Conservation (phyloP, 345 rosid genomes). For the Lepidium africanum region DNA sequence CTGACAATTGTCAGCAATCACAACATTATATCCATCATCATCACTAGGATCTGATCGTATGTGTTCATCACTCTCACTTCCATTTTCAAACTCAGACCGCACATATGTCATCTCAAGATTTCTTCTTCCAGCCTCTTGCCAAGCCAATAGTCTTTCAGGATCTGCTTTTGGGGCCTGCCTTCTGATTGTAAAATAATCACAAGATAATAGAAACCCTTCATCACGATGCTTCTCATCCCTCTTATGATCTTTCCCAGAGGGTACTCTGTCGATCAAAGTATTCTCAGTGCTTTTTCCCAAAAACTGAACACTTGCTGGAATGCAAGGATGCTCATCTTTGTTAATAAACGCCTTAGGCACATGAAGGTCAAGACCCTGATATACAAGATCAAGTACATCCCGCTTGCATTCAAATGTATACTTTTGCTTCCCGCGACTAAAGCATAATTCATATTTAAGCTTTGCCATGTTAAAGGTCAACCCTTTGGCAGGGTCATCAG, state of each 20-base stretch:
- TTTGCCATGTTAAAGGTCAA: slow-evolving; percentile 72
- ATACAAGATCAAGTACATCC: slow-evolving; percentile 92
- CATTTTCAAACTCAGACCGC: slow-evolving; percentile 93
- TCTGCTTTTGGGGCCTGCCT: slow-evolving; percentile 95
- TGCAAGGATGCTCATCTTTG: slow-evolving; percentile 47
- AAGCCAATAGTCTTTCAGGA: slow-evolving; percentile 76
- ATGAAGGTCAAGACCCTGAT: slow-evolving; percentile 90
- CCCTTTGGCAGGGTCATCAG: slow-evolving; percentile 94
- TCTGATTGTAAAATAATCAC: slow-evolving; percentile 92
- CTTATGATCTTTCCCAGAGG: slow-evolving; percentile 46
- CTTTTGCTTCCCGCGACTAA: slow-evolving; percentile 81
- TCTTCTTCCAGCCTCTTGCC: slow-evolving; percentile 99
- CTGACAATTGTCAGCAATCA: slow-evolving; percentile 95
- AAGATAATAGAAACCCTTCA: slow-evolving; percentile 85
- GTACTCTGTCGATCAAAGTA: slow-evolving; percentile 51
- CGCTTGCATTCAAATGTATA: slow-evolving; percentile 87
- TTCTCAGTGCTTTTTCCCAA: slow-evolving; percentile 55
- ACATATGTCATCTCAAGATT: slow-evolving; percentile 90
- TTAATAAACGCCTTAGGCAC: slow-evolving; percentile 63
- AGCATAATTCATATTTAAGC: slow-evolving; percentile 74
- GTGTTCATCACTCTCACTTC: slow-evolving; percentile 95
- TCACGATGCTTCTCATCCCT: slow-evolving; percentile 70
- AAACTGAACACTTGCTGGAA: slow-evolving; percentile 40
- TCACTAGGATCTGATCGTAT: slow-evolving; percentile 85
- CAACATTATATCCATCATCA: slow-evolving; percentile 94